Base-by-base conservation (phyloP, 352 stramenopile species). In the Plasmopara viticola region DNA sequence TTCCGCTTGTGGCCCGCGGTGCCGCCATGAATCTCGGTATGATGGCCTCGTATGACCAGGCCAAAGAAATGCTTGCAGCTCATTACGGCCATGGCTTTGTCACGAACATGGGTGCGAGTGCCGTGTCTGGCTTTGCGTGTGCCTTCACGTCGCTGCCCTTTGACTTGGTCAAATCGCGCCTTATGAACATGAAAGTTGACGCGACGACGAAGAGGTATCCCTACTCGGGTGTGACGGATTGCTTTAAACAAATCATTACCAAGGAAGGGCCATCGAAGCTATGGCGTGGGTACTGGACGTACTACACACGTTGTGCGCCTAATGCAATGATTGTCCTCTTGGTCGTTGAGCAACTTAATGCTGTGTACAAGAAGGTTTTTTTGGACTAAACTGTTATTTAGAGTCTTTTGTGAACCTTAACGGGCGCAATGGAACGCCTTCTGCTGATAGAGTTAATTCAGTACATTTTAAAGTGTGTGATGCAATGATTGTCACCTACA, bases 261-360 rank as follows among this genome's bases (percentile, higher is more conserved):
- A 96, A 96, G 60, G 97, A 99, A 70, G 97, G 97, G 6, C 80
- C 94, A 13, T 66, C 79, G 20, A 96, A 97, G 60, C 96, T 99
- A 40, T 99, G 96, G 85, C 94, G 80, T 50, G 96, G 96, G 30
- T 99, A 99, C 78, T 94, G 85, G 62, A 97, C 97, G 2, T 99
- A 99, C 72, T 99, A 99, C 79, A 95, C 86, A 56, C 86, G 97
- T 56, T 99, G 95, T 68, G 97, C 96, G 20, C 97, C 97, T 10
- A 98, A 99, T 81, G 95, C 96, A n/a, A 99, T 99, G 96, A 98
- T 99, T 68, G 97, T 99, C 61, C 78, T 99, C 53, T 74, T 99
- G 37, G 96, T 96, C 5, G 97, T 98, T 56, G 96, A 99, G 65
- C 85, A 96, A 62, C 84, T 95, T 51, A 98, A 98, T 60, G 79